Percentiles rank a stretch among this genome's conserved stretches.
These are phyloP conservation scores for Spinellus fusiger DNA, from an alignment of 192 early-diverging fungal species.

Conservation along the genomic window DNA sequence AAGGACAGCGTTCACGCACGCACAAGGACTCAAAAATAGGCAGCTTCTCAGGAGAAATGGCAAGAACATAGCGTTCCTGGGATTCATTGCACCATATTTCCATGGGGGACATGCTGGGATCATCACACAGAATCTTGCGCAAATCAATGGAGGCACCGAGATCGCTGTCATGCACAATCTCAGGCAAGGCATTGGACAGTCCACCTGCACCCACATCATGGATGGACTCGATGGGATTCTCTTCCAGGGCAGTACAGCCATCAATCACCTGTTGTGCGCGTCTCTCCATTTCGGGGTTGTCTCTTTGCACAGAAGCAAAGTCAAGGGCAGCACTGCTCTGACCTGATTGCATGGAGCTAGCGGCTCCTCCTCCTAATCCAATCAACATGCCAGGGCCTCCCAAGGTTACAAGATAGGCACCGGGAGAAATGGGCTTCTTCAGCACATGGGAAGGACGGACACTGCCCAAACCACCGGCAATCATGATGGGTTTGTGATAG, in stretches of 20 bases:
- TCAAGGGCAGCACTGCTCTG: slow-evolving; percentile 84
- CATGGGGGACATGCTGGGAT: slow-evolving; percentile 96
- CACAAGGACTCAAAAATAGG: slow-evolving; percentile 70
- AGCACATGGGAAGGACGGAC: slow-evolving; percentile 85
- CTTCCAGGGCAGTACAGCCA: slow-evolving; percentile 79
- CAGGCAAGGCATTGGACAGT: slow-evolving; percentile 94
- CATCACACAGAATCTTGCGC: slow-evolving; percentile 86
- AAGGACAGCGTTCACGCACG: slow-evolving; percentile 86
- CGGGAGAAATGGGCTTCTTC: slow-evolving; percentile 81
- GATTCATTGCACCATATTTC: slow-evolving; percentile 99
- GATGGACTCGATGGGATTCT: slow-evolving; percentile 87
- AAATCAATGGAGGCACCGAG: slow-evolving; percentile 90
- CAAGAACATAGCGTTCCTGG: slow-evolving; percentile 98
- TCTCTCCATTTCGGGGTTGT: slow-evolving; percentile 99
- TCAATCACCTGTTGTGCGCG: slow-evolving; percentile 97
- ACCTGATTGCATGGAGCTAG: slow-evolving; percentile 90
- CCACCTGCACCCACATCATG: slow-evolving; percentile 99
- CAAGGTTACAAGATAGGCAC: slow-evolving; percentile 78
- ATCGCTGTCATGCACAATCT: slow-evolving; percentile 93
- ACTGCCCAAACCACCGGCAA: slow-evolving; percentile 95
- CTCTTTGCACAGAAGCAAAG: slow-evolving; percentile 97
- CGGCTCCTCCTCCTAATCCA: slow-evolving; percentile 98
- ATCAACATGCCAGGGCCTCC: slow-evolving; percentile 99
- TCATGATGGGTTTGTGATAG: slow-evolving; percentile 99
- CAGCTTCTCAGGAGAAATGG: slow-evolving; percentile 66